Evolutionary conservation across 1,284 basidiomycete genomes (phyloP).

Genomic region (Cerioporus squamosus): DNA sequence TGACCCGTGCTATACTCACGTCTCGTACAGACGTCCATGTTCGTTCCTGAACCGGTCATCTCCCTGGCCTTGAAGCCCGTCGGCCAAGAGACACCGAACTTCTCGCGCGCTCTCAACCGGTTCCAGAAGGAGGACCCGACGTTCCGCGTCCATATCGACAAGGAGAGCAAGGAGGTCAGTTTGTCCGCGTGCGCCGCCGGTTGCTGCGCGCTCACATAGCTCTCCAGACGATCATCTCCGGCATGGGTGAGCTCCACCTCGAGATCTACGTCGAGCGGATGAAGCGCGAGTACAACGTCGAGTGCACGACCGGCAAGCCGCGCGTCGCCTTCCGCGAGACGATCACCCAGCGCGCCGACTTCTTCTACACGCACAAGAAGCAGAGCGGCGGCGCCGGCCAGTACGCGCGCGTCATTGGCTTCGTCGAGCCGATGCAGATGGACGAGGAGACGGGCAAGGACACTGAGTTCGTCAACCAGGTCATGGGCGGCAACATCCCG

Average conservation of each 20-base stretch:
- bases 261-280: conserved; percentile 99
- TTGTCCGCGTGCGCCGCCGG: not conserved
- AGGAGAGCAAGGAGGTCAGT: conserved; percentile 88
- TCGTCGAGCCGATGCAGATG: conserved; percentile 90
- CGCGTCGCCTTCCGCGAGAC: conserved; percentile 98
- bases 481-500: conserved; percentile 95
- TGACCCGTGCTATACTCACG: not conserved
- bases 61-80: conserved; percentile 93
- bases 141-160: conserved; percentile 96
- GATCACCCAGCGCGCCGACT: conserved; percentile 81
- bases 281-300: conserved; percentile 96
- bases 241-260: conserved; percentile 99
- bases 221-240: conserved; percentile 94
- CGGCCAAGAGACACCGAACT: conserved; percentile 93
- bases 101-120: conserved; percentile 94
- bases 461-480: conserved; percentile 84
- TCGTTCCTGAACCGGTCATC: conserved; percentile 98
- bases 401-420: conserved; percentile 92
- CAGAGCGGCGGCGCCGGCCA: conserved; percentile 98
- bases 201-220: not conserved
- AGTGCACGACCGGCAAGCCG: conserved; percentile 94
- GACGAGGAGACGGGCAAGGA: conserved; percentile 86
- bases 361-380: conserved; percentile 98
- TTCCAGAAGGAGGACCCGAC: conserved; percentile 99
- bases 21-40: conserved; percentile 89